Evolutionary conservation across 495 filamentous ascomycete genomes (phyloP), one percentile per base, ranked within the genome.

Genomic region (Penicillium coffeae): DNA sequence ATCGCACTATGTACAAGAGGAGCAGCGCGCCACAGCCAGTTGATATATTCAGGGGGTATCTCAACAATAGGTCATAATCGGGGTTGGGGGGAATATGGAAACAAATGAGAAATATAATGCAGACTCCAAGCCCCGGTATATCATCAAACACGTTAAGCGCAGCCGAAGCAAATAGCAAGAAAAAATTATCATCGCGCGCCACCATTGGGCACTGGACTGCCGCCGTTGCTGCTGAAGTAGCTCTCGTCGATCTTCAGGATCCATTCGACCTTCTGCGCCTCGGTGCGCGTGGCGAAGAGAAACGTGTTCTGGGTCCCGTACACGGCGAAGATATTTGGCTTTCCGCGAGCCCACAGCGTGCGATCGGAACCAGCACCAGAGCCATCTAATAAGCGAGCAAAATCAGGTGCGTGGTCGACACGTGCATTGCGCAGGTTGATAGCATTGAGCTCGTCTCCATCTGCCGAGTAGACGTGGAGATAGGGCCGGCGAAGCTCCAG

Each of bases 401-500:
- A 87, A 51, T 92, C 85, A 3, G 93, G 93, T 55, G 87, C 82
- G 52, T 88, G 84, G 58, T 98, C 94, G 34, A 97, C 85, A 22
- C 92, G 76, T 7, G 86, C 78, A 62, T 93, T 90, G 37, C 84
- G 77, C 33, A 98, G 76, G 56, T 89, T 90, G 54, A 97, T 89
- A 15, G 90, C 84, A 37, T 84, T 86, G 41, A 95, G 78, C 64
- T 97, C 93, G 56, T 97, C 92, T 13, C 91, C 90, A 13, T 90
- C 86, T 2, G 86, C 82, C 21, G 79, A 82, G 67, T 96, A 85
- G 35, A 97, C 79, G 59, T 97, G 90, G 48, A 99, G 74, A 59
- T 96, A 99, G 5, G 94, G 94, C 34, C 86, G 81, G 19, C 93
- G 83, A 21, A 99, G 81, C 60, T 99, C 94, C 39, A 95, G 89